phyloP scores from a whole-genome alignment of 108 stramenopile species.

The Parmales sp. region DNA sequence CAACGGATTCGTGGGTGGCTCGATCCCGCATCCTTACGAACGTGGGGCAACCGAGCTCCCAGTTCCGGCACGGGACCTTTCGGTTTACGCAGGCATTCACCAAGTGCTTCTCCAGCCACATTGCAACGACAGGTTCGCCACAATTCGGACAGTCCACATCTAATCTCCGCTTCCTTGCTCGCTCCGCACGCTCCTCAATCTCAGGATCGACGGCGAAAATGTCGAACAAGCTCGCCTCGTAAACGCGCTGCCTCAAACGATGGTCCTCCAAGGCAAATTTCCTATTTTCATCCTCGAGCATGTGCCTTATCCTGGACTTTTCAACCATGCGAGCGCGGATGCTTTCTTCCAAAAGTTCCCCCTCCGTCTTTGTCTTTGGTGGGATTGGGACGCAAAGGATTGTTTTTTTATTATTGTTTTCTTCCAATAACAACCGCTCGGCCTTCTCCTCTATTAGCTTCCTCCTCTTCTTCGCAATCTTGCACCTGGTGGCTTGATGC shows the following conservation, averaged over 20 bases:
- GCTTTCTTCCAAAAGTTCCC: background rate
- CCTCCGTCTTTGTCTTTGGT: background rate
- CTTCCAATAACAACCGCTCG: background rate
- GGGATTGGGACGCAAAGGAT: too few relatives aligned
- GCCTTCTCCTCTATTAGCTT: background rate
- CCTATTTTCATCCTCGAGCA: background rate
- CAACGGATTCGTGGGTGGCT: background rate
- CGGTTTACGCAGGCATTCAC: background rate
- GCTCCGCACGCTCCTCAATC: background rate
- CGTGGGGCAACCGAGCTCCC: slow-evolving; percentile 7
- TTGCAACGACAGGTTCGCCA: background rate
- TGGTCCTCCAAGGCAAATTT: background rate
- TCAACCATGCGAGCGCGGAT: background rate
- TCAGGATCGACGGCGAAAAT: background rate
- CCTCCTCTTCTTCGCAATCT: background rate
- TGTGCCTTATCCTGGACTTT: background rate
- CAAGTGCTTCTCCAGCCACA: background rate
- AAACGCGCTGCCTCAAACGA: background rate
- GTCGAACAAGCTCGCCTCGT: background rate
- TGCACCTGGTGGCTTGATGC: background rate
- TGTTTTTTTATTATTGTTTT: too few relatives aligned
- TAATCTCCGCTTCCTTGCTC: background rate
- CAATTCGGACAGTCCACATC: slow-evolving; percentile 2
- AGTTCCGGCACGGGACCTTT: slow-evolving; percentile 4
- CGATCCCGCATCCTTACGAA: background rate